Evolutionary conservation across 495 filamentous ascomycete genomes (phyloP).

Genomic region (Hyaloscypha hepaticicola): DNA sequence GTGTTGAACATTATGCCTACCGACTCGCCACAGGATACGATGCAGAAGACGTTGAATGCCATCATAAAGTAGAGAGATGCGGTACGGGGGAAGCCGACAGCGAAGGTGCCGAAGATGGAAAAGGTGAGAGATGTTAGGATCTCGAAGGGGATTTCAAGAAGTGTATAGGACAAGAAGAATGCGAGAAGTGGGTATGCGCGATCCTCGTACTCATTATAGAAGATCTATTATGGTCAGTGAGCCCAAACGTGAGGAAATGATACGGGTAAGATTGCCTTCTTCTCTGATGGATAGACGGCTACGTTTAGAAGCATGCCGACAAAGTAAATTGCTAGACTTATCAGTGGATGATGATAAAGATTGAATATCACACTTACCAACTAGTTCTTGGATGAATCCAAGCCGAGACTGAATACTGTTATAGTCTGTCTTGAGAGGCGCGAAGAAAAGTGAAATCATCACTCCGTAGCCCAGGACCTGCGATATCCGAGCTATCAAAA

Average conservation of each 20-base stretch:
- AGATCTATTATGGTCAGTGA: neutral
- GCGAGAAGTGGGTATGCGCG: neutral
- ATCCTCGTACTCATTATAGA: neutral
- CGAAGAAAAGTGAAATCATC: constrained; percentile 68
- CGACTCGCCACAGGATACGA: neutral
- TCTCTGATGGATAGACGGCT: constrained; percentile 56
- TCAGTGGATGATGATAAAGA: neutral
- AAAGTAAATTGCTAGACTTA: constrained; percentile 55
- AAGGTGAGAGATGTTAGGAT: neutral
- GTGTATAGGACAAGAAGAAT: neutral
- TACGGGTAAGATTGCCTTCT: neutral
- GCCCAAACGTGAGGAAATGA: neutral
- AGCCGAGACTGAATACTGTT: constrained; percentile 64
- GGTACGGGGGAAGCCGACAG: neutral
- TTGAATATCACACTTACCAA: neutral
- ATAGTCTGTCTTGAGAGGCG: constrained; percentile 64
- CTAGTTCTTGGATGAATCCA: constrained; percentile 65
- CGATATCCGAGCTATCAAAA: constrained; percentile 61
- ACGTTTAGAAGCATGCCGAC: constrained; percentile 77
- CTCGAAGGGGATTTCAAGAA: neutral
- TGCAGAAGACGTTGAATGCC: neutral
- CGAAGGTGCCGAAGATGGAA: neutral
- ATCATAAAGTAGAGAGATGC: neutral
- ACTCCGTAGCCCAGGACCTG: constrained; percentile 65
- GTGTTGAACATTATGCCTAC: neutral